Conservation (phyloP, 495 filamentous ascomycete species). For the Aspergillus conjunctus region DNA sequence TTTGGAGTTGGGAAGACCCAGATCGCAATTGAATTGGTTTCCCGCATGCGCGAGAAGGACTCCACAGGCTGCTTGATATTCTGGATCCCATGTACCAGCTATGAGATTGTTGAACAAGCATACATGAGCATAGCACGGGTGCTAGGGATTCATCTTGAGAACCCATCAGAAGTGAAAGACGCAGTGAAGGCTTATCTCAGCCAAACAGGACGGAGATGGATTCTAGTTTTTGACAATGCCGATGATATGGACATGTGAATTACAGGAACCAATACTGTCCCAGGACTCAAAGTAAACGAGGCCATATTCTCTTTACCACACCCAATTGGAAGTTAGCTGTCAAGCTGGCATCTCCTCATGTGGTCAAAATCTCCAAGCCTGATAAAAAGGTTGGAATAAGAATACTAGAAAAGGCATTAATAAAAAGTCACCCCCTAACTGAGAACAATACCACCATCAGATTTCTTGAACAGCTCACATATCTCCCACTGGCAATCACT, state of each 20-base stretch:
- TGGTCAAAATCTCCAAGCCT: background rate
- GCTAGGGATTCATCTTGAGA: background rate
- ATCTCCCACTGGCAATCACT: slow-evolving; percentile 45
- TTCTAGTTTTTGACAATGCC: background rate
- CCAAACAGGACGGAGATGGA: background rate
- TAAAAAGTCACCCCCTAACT: slow-evolving; percentile 6
- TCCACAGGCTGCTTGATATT: slow-evolving; percentile 20
- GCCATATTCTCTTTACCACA: background rate
- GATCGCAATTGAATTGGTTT: slow-evolving; percentile 39
- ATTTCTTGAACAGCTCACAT: slow-evolving; percentile 35
- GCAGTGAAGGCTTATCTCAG: background rate
- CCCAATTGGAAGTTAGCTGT: background rate
- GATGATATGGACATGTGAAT: background rate
- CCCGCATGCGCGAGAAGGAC: slow-evolving; percentile 28
- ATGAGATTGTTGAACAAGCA: background rate
- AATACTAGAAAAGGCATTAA: background rate
- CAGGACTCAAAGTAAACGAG: background rate
- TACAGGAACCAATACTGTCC: background rate
- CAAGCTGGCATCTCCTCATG: background rate
- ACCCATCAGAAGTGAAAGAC: background rate
- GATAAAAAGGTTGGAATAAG: background rate
- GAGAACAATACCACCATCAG: slow-evolving; percentile 25
- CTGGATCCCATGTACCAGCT: background rate
- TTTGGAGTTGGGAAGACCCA: slow-evolving; percentile 49
- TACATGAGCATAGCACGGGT: background rate